phyloP scores from a whole-genome alignment of 495 filamentous ascomycete species.

The Sphaerosporella brunnea region DNA sequence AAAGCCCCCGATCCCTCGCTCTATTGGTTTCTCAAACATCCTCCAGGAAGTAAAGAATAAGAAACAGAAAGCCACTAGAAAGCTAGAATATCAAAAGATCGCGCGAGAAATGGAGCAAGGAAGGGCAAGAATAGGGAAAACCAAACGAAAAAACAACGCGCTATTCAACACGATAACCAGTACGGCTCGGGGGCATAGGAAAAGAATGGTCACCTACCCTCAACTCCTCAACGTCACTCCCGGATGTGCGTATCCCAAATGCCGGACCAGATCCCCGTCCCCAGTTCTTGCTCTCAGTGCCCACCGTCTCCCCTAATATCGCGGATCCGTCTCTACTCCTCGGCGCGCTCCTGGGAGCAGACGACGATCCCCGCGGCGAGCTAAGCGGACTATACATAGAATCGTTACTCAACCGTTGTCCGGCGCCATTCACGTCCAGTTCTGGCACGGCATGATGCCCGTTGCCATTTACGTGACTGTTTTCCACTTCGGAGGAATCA shows the following conservation, averaged over 20 bases:
- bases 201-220: slow-evolving; percentile 35
- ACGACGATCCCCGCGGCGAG: slow-evolving; percentile 7
- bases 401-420: slow-evolving; percentile 9
- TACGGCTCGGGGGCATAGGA: slow-evolving; percentile 18
- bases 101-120: not conserved
- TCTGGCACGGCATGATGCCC: slow-evolving; percentile 1
- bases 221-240: slow-evolving; percentile 52
- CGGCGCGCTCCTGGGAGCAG: not conserved
- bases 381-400: slow-evolving; percentile 19
- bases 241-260: slow-evolving; percentile 24
- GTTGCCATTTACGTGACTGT: slow-evolving; percentile 27
- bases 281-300: slow-evolving; percentile 5
- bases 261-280: not conserved
- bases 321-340: slow-evolving; percentile 3
- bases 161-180: not conserved
- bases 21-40: not conserved
- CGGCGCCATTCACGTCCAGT: not conserved
- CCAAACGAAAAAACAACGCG: not conserved
- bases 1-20: too few relatives aligned
- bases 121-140: not conserved
- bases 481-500: slow-evolving; percentile 6
- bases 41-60: too few relatives aligned
- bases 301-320: not conserved
- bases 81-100: not conserved
- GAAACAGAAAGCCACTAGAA: not conserved